Base-by-base conservation (phyloP, 176 grass and related monocot genomes). In the Oryza rufipogon region DNA sequence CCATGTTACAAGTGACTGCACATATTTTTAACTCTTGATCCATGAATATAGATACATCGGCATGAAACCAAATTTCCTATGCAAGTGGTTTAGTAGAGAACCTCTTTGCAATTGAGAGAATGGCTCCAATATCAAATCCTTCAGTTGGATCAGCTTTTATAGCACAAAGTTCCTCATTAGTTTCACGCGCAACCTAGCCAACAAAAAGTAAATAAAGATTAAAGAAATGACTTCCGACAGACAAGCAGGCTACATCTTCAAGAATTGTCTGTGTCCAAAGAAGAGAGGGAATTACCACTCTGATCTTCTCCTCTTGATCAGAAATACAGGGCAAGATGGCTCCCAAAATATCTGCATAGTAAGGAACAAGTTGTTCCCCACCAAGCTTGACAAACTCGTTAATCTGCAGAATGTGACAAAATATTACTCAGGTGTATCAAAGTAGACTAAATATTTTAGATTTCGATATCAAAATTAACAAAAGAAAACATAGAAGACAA, bases 361-460 rank as follows among this genome's bases (percentile, higher is more conserved):
- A 95, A 80, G 97, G 93, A 81, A 99, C 91, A 4, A 99, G 93
- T 79, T 96, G 97, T 77, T 99, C 97, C 75, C 97, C 89, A 49
- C 97, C 97, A 91, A 99, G 97, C 86, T 96, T 99, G 79, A 99
- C 97, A 74, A 99, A 99, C 64, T 99, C 97, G 20, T 99, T 92
- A 76, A 99, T 95, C 97, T 99, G 91, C 77, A 94, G 46, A 83
- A 85, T 61, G 38, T 69, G 87, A n/a, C 5, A 68, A 51, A 66
- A 80, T 77, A 65, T 88, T 84, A 73, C n/a, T 63, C 20, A 74
- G 44, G 20, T 86, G 46, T 81, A 90, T 70, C 66, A 11, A 74
- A 81, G 76, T 64, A 68, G 6, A 51, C 41, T 74, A 68, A 71
- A 73, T 17, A 52, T 6, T 74, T 28, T 58, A 63, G 70, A 69